Conservation (phyloP, 306 rosid species). For the Alnus glutinosa region DNA sequence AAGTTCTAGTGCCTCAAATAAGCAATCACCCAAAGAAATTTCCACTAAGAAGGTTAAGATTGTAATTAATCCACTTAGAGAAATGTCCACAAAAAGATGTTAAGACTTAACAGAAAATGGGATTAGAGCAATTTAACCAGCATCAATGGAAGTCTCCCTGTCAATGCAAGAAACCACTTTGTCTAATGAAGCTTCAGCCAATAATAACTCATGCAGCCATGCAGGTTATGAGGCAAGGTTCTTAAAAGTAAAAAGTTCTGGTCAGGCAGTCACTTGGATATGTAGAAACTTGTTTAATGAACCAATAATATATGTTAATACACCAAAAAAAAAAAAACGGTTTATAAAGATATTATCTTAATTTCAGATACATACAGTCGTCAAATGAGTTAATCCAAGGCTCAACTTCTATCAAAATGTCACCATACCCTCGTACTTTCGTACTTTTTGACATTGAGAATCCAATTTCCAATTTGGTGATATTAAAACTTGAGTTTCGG, state of each 20-base stretch:
- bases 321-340: neutral
- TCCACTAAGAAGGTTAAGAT: conserved; percentile 5
- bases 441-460: too few species aligned
- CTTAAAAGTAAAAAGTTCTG: neutral
- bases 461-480: too few species aligned
- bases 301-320: too few species aligned
- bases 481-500: too few species aligned
- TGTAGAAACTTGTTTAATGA: too few species aligned
- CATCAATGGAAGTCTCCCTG: neutral
- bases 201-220: neutral
- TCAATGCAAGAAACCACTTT: conserved; percentile 7
- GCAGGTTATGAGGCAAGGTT: neutral
- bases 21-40: conserved; percentile 13
- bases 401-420: neutral
- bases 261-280: conserved; percentile 9
- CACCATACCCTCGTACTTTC: too few species aligned
- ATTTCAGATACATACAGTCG: neutral
- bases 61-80: conserved; percentile 16
- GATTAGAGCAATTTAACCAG: neutral
- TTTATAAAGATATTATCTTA: neutral
- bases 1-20: conserved; percentile 9
- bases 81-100: conserved; percentile 6
- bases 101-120: conserved; percentile 2
- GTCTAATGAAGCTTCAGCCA: conserved; percentile 9
- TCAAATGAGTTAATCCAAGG: conserved; percentile 1